These are phyloP conservation scores for Fulvia fulva DNA, from an alignment of 2,329 filamentous ascomycete species.

Conservation along the genomic window DNA sequence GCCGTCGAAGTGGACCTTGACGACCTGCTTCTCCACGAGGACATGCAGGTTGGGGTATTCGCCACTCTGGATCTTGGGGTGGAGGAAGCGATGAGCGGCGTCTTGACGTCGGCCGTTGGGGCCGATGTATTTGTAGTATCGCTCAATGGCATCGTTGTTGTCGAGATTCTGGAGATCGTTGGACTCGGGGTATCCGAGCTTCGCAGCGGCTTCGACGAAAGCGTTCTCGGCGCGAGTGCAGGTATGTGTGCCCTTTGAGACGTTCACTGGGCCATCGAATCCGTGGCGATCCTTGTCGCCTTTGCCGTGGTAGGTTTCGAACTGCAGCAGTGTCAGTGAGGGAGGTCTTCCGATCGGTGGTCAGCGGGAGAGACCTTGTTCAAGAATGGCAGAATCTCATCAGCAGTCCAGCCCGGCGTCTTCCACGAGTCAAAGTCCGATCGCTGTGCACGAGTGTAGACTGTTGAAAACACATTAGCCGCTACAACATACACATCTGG, in stretches of 20 bases:
- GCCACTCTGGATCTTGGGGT: conserved; percentile 47
- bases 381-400: conserved; percentile 52
- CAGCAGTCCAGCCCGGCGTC: conserved; percentile 48
- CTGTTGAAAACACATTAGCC: too few species aligned
- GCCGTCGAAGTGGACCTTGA: conserved; percentile 37
- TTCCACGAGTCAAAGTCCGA: conserved; percentile 53
- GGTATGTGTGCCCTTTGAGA: conserved; percentile 51
- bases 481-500: too few species aligned
- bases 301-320: conserved; percentile 55
- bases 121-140: conserved; percentile 48
- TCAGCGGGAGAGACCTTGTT: conserved; percentile 43
- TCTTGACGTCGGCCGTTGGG: conserved; percentile 55
- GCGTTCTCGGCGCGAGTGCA: conserved; percentile 41
- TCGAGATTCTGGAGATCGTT: conserved; percentile 53
- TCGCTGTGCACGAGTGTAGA: conserved; percentile 45
- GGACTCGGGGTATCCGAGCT: conserved; percentile 50
- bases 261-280: conserved; percentile 51
- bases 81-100: conserved; percentile 53
- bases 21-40: conserved; percentile 54
- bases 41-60: conserved; percentile 57
- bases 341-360: background rate
- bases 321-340: conserved; percentile 23
- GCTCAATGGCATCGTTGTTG: conserved; percentile 37
- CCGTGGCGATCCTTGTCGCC: conserved; percentile 50
- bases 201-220: conserved; percentile 47